Evolutionary conservation across 805 yeast genomes (phyloP), one percentile per base, ranked within the genome.

Genomic region (Lachancea kluyveri): DNA sequence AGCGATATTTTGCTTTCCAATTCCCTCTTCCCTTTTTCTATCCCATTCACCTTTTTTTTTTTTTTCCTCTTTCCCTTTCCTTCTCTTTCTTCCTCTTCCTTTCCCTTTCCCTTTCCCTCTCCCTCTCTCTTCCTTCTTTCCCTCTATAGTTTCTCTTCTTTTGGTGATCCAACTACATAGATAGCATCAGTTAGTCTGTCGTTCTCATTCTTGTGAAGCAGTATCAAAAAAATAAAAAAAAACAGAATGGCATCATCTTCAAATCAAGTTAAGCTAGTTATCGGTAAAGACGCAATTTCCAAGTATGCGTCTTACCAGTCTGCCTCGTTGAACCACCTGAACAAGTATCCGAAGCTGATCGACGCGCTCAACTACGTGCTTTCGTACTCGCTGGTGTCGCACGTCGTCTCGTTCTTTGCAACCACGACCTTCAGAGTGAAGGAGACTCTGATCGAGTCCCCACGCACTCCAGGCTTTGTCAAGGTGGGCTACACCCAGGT

Each of bases 251-350:
- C n/a, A n/a, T n/a, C n/a, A n/a, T n/a, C n/a, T n/a, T n/a, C n/a
- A n/a, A n/a, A 33, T 17, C 20, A 24, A 6, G 41, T 33, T n/a
- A 47, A 40, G 25, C 36, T 49, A 5, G 45, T 47, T n/a, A 41
- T 49, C 17, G 47, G 47, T 40, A 46, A 44, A 31, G 46, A 42
- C 18, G 36, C 41, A 4, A 38, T 46, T 9, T 50, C 48, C 10
- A 42, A 39, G 33, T 49, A 47, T 33, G 49, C 54, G 8, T 42
- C 46, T 8, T 28, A 23, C 30, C 44, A 48, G 13, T 49, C 50
- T 7, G 51, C 54, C 6, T 44, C 51, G 18, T 23, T 49, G 30
- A 47, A 41, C 32, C 52, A 49, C 34, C 26, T 49, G 23, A 37
- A 40, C 35, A 48, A 45, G 31, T 49, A 49, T 31, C 47, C 42